These are phyloP conservation scores for Scheffersomyces segobiensis DNA, from an alignment of 1,139 yeast genomes.

Conservation along the genomic window DNA sequence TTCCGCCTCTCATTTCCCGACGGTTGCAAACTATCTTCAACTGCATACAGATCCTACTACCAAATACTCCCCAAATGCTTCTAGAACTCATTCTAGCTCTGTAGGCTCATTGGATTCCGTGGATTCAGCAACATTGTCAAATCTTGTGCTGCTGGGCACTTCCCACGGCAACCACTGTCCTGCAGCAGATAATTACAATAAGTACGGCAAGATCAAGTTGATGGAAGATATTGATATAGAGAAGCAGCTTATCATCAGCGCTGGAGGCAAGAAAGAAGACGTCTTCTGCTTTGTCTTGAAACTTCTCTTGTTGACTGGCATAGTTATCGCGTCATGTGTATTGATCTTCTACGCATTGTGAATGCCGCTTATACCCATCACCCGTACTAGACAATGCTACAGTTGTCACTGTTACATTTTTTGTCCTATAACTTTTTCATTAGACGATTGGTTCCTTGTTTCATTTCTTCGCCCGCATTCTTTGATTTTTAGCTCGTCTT, in stretches of 20 bases:
- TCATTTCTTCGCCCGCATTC: neutral
- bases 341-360: conserved; percentile 40
- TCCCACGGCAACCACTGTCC: conserved; percentile 4
- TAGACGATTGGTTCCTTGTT: neutral
- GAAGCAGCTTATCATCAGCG: conserved; percentile 38
- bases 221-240: conserved; percentile 38
- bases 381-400: neutral
- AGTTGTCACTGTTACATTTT: neutral
- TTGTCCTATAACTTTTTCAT: neutral
- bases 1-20: neutral
- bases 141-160: conserved; percentile 14
- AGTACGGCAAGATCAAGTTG: conserved; percentile 15
- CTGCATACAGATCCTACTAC: neutral
- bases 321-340: conserved; percentile 37
- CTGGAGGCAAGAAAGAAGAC: conserved; percentile 40
- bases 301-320: conserved; percentile 26
- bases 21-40: neutral
- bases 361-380: neutral
- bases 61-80: conserved; percentile 1
- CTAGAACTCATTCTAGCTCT: conserved; percentile 18
- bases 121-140: conserved; percentile 12
- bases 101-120: conserved; percentile 12
- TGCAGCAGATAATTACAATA: neutral
- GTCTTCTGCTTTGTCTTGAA: conserved; percentile 35
- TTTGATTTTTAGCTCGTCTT: neutral